Evolutionary conservation across 2,329 filamentous ascomycete species (phyloP).

Genomic region (Cladorrhinum sp.): DNA sequence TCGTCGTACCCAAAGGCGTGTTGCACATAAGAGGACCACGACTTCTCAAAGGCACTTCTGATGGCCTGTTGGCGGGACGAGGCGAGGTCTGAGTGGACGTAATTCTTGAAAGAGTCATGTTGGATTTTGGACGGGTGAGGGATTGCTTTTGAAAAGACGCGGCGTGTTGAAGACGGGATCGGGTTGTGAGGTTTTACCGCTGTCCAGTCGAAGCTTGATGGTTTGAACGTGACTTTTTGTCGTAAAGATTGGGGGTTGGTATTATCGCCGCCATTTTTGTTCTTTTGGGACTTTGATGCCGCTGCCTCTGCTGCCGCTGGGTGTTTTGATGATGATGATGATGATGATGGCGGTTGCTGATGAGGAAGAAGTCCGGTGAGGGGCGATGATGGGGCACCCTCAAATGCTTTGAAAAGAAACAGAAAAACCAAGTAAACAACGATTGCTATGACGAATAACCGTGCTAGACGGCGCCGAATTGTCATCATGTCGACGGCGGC

Average conservation of each 20-base stretch:
- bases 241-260: background rate
- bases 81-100: background rate
- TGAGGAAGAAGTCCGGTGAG: background rate
- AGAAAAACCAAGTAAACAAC: background rate
- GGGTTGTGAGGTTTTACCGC: background rate
- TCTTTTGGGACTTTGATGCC: background rate
- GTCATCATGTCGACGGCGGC: background rate
- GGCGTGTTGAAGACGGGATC: background rate
- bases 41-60: slow-evolving; percentile 33
- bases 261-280: background rate
- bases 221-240: background rate
- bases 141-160: background rate
- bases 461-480: background rate
- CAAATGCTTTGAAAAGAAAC: background rate
- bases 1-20: slow-evolving; percentile 28
- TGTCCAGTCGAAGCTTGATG: background rate
- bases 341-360: too few relatives aligned
- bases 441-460: background rate
- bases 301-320: background rate
- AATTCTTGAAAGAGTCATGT: background rate
- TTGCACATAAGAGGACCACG: slow-evolving; percentile 47
- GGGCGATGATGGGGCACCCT: background rate
- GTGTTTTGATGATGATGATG: too few relatives aligned
- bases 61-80: slow-evolving; percentile 5
- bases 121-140: background rate